Evolutionary conservation across 164 flowering plant genomes (phyloP).

Genomic region (Vitis cinerea): DNA sequence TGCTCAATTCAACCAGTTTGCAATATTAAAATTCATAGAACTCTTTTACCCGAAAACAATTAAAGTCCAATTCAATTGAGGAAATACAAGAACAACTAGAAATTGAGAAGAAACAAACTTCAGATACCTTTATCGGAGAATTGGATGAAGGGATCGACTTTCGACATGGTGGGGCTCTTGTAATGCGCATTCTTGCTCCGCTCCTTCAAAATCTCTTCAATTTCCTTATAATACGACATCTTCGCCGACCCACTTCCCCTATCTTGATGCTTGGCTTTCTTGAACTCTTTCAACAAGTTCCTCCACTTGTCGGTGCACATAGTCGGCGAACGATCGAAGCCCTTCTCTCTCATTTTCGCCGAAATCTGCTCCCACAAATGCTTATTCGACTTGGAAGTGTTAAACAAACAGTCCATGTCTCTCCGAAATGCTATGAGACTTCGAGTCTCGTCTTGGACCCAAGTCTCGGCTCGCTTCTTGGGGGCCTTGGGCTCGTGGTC

Average conservation of each 20-base stretch:
- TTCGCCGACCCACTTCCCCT: constrained; percentile 62
- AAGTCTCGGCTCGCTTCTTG: constrained; percentile 90
- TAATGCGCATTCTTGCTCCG: constrained; percentile 52
- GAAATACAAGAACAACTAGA: too few species aligned
- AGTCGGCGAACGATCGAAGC: constrained; percentile 83
- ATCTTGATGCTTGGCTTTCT: constrained; percentile 75
- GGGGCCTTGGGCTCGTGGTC: constrained; percentile 69
- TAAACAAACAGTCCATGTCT: constrained; percentile 74
- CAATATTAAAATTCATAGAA: too few species aligned
- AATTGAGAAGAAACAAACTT: background rate
- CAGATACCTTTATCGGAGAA: constrained; percentile 75
- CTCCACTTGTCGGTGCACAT: constrained; percentile 99
- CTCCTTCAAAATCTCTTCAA: constrained; percentile 75
- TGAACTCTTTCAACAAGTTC: constrained; percentile 85
- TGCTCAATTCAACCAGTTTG: too few species aligned
- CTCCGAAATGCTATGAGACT: constrained; percentile 56
- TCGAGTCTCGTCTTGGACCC: constrained; percentile 88
- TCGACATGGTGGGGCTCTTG: constrained; percentile 49
- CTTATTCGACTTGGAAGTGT: constrained; percentile 85
- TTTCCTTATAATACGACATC: constrained; percentile 82
- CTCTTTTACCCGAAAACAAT: too few species aligned
- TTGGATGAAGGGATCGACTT: constrained; percentile 73
- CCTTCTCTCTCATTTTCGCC: constrained; percentile 78
- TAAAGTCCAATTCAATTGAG: too few species aligned
- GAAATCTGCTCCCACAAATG: constrained; percentile 95